These are phyloP conservation scores for Colletotrichum tabaci DNA, from an alignment of 2,329 filamentous ascomycete species.

Conservation along the genomic window DNA sequence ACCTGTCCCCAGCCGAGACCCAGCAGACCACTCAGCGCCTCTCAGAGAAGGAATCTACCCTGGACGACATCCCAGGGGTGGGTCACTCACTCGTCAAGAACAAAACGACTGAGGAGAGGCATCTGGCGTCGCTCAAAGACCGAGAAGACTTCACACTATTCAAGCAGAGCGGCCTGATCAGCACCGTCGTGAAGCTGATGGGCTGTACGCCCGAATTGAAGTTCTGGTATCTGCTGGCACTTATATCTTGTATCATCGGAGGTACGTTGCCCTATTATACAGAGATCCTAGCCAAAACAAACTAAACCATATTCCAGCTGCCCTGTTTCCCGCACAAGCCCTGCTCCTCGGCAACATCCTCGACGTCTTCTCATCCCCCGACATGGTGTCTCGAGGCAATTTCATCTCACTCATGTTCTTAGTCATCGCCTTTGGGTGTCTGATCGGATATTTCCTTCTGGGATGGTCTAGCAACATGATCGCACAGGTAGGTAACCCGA, in stretches of 20 bases:
- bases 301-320: slow-evolving; percentile 44
- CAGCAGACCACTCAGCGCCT: not conserved
- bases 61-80: not conserved
- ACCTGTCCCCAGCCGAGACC: slow-evolving; percentile 42
- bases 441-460: slow-evolving; percentile 45
- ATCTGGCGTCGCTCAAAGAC: not conserved
- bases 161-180: slow-evolving; percentile 13
- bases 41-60: not conserved
- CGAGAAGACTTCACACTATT: slow-evolving; percentile 12
- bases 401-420: slow-evolving; percentile 54
- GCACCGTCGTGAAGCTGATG: slow-evolving; percentile 10
- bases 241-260: slow-evolving; percentile 15
- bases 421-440: slow-evolving; percentile 45
- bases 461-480: slow-evolving; percentile 36
- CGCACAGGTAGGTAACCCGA: not conserved
- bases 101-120: not conserved
- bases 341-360: slow-evolving; percentile 56
- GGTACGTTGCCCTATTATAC: not conserved
- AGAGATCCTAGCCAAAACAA: not conserved
- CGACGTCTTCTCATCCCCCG: slow-evolving; percentile 54
- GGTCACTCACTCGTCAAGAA: not conserved
- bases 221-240: not conserved
- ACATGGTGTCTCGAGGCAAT: slow-evolving; percentile 51
- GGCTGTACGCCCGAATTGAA: slow-evolving; percentile 13
- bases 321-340: slow-evolving; percentile 59